Base-by-base conservation (phyloP, 106 monocot species). In the Dioscorea zingiberensis region DNA sequence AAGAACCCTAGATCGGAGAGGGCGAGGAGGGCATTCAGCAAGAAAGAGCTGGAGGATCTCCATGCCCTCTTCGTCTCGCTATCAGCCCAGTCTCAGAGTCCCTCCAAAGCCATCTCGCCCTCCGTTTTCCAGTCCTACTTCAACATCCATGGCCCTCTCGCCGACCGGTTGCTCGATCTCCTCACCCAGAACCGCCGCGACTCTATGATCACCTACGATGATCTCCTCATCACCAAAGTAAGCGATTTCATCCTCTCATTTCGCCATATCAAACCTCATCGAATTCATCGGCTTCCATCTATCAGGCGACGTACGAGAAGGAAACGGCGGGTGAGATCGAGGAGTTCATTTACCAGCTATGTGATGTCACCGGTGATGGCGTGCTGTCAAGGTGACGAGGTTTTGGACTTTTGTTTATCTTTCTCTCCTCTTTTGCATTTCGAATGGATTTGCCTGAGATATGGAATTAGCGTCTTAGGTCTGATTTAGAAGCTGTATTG, bases 201-300 rank as follows among this genome's bases (percentile, higher is more conserved):
- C 71, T 77, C 70, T 17, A 80, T 30, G 82, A 73, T 99, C 63
- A 82, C 85, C 7, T 98, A 76, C 14, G 83, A 98, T 73, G 97
- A 93, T 73, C 75, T 99, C 60, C 78, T 99, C 28, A 74, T 93
- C 45, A 60, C 98, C 17, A 99, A 93, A 76, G 93, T 87, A 58
- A 58, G 74, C 29, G 38, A 38, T 0, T 38, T 10, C 4, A 38
- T 29, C 9, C n/a, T 64, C 18, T 21, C 16, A 25, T 19, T 32
- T 32, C 19, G 3, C 1, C n/a, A n/a, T n/a, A 38, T 38, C 38
- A 38, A 38, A 38, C 6, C 38, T 38, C 38, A 0, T 38, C 4
- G 38, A 38, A 38, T 38, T 66, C 27, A 19, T 18, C 48, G 16
- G 30, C 57, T 21, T 70, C 38, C 14, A 48, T 54, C 5, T 74